phyloP scores from a whole-genome alignment of 2,329 filamentous ascomycete species.

The Corinectria fuckeliana region DNA sequence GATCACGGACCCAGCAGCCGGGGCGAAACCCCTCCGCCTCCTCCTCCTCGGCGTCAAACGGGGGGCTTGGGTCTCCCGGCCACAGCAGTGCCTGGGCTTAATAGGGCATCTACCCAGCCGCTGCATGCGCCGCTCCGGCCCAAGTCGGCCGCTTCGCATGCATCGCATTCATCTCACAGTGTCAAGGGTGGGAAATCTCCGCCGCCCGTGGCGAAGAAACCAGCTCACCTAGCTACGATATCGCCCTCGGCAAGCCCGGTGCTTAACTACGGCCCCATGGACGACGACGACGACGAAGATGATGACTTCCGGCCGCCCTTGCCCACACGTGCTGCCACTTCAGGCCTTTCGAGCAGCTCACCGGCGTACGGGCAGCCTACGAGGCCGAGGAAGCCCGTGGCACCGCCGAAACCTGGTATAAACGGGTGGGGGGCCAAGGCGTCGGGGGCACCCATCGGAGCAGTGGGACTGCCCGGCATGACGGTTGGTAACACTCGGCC shows the following conservation, averaged over 20 bases:
- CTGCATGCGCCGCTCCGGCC: constrained; percentile 41
- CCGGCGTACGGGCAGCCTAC: constrained; percentile 24
- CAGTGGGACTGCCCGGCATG: constrained; percentile 29
- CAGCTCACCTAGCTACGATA: constrained; percentile 56
- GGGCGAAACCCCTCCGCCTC: constrained; percentile 52
- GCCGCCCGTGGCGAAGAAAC: constrained; percentile 70
- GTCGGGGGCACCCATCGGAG: constrained; percentile 20
- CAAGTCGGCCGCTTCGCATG: constrained; percentile 44
- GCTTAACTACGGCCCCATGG: constrained; percentile 25
- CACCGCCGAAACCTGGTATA: constrained; percentile 30
- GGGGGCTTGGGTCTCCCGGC: constrained; percentile 26
- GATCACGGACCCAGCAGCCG: constrained; percentile 40
- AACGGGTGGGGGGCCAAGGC: constrained; percentile 31
- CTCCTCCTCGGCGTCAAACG: constrained; percentile 52
- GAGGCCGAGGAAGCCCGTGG: constrained; percentile 38
- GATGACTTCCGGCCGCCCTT: constrained; percentile 35
- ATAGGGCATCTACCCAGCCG: constrained; percentile 37
- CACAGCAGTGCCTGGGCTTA: constrained; percentile 25
- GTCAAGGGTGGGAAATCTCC: constrained; percentile 48
- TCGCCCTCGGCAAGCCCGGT: constrained; percentile 36
- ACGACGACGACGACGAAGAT: no score
- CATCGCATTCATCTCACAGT: constrained; percentile 42
- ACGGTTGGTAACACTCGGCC: constrained; percentile 26
- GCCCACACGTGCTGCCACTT: constrained; percentile 32
- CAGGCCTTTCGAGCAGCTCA: constrained; percentile 14